Conservation (phyloP, 2,329 filamentous ascomycete species). For the Orbilia ellipsospora region DNA sequence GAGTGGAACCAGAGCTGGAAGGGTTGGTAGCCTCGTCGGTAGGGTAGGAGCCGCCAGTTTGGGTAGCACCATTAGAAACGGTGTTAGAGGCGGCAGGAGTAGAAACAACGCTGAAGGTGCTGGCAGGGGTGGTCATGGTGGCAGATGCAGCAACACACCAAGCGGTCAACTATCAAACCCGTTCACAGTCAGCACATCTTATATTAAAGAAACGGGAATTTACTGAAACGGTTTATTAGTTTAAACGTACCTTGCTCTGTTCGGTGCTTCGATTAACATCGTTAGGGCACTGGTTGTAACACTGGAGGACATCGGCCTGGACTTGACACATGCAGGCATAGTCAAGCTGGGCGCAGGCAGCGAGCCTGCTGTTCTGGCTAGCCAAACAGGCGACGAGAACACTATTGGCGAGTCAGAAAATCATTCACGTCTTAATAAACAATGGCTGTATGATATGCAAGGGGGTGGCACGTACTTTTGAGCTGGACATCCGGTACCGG, state of each 20-base stretch:
- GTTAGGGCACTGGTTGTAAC: constrained; percentile 55
- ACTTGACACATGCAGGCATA: constrained; percentile 47
- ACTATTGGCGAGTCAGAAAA: constrained; percentile 6
- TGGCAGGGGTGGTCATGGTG: constrained; percentile 5
- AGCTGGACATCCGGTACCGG: constrained; percentile 27
- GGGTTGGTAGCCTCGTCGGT: constrained; percentile 8
- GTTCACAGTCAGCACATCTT: neutral
- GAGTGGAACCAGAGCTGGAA: constrained; percentile 16
- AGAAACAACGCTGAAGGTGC: constrained; percentile 24
- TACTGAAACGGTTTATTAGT: neutral
- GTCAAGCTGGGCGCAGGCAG: constrained; percentile 34
- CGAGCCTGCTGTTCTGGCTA: constrained; percentile 18
- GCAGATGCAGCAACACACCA: constrained; percentile 50
- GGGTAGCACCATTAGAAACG: constrained; percentile 22
- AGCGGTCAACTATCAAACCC: constrained; percentile 36
- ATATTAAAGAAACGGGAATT: neutral
- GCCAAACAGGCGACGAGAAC: constrained; percentile 39
- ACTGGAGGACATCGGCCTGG: constrained; percentile 39
- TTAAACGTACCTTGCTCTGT: constrained; percentile 39
- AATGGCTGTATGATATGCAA: neutral
- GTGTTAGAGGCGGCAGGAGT: constrained; percentile 32
- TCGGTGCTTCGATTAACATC: constrained; percentile 34
- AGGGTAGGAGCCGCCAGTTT: constrained; percentile 10
- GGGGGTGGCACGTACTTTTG: constrained; percentile 14
- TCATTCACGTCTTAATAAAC: neutral